Evolutionary conservation across 495 filamentous ascomycete species (phyloP).

Genomic region (Penicillium cinerascens): DNA sequence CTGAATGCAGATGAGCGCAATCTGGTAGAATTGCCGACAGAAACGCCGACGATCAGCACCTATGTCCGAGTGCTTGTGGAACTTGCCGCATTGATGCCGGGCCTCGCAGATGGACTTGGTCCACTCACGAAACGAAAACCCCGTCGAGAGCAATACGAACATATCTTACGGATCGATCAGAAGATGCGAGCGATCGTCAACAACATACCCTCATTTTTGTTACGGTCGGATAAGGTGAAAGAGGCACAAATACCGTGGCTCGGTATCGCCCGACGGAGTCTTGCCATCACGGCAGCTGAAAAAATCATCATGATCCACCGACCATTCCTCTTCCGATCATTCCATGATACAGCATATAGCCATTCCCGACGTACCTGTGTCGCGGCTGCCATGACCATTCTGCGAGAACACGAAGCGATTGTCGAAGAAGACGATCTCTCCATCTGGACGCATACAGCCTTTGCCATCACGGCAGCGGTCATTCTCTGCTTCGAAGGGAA

Average conservation of each 20-base stretch:
- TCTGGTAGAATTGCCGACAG: slow-evolving; percentile 28
- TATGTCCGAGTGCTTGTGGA: slow-evolving; percentile 37
- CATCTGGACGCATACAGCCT: slow-evolving; percentile 33
- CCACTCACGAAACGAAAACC: slow-evolving; percentile 28
- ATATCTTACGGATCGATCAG: slow-evolving; percentile 40
- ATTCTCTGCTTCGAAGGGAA: slow-evolving; percentile 32
- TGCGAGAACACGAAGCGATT: slow-evolving; percentile 38
- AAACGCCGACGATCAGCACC: slow-evolving; percentile 37
- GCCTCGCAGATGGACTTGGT: slow-evolving; percentile 37
- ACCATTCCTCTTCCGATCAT: slow-evolving; percentile 42
- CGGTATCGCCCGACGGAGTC: slow-evolving; percentile 35
- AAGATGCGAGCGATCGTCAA: slow-evolving; percentile 39
- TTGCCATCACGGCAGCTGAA: slow-evolving; percentile 43
- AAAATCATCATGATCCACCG: slow-evolving; percentile 54
- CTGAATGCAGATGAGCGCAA: slow-evolving; percentile 41
- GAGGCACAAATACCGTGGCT: slow-evolving; percentile 38
- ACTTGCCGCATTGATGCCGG: slow-evolving; percentile 40
- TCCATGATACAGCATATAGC: slow-evolving; percentile 35
- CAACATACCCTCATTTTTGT: slow-evolving; percentile 29
- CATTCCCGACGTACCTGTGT: slow-evolving; percentile 44
- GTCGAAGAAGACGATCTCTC: slow-evolving; percentile 28
- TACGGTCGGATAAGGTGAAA: slow-evolving; percentile 23
- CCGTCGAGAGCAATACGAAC: slow-evolving; percentile 37
- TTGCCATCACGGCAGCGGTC: slow-evolving; percentile 30
- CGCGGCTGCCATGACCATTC: slow-evolving; percentile 44